Percentiles rank a stretch among this genome's conserved stretches.
phyloP scores from a whole-genome alignment of 2,329 filamentous ascomycete genomes.

The Ceratocystis lukuohia region DNA sequence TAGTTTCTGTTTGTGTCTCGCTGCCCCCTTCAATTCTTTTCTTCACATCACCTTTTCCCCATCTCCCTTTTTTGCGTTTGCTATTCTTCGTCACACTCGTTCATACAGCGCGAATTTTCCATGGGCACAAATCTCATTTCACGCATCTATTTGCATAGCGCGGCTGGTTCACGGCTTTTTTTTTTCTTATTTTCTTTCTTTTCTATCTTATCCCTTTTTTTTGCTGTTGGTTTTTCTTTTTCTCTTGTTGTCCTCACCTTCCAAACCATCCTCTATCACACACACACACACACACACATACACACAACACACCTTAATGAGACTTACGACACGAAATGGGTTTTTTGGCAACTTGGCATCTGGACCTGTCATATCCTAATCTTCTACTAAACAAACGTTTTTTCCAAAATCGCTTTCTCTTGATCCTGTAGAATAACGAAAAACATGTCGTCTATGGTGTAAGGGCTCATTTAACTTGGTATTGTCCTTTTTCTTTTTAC shows the following conservation, averaged over 20 bases:
- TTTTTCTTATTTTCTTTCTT: not conserved
- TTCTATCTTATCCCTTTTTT: not conserved
- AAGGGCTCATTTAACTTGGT: too few relatives aligned
- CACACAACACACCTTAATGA: constrained; percentile 11
- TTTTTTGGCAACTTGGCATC: constrained; percentile 8
- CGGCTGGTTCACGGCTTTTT: constrained; percentile 13
- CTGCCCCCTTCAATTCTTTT: not conserved
- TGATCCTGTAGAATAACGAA: not conserved
- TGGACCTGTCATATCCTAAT: constrained; percentile 13
- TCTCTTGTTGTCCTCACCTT: not conserved
- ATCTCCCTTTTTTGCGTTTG: not conserved
- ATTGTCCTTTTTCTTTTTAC: not conserved
- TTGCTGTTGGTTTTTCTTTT: not conserved
- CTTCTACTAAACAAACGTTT: constrained; percentile 1
- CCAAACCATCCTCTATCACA: not conserved
- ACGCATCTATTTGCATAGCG: constrained; percentile 14
- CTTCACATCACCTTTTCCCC: not conserved
- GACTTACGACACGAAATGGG: constrained; percentile 12
- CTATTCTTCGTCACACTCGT: constrained; percentile 12
- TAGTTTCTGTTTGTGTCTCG: constrained; percentile 9
- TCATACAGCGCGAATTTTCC: constrained; percentile 14
- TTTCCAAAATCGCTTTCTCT: not conserved
- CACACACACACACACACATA: not conserved
- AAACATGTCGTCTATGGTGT: not conserved
- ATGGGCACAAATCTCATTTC: constrained; percentile 13